These are phyloP conservation scores for Tricholoma flavovirens DNA, from an alignment of 768 basidiomycete genomes.

Conservation along the genomic window DNA sequence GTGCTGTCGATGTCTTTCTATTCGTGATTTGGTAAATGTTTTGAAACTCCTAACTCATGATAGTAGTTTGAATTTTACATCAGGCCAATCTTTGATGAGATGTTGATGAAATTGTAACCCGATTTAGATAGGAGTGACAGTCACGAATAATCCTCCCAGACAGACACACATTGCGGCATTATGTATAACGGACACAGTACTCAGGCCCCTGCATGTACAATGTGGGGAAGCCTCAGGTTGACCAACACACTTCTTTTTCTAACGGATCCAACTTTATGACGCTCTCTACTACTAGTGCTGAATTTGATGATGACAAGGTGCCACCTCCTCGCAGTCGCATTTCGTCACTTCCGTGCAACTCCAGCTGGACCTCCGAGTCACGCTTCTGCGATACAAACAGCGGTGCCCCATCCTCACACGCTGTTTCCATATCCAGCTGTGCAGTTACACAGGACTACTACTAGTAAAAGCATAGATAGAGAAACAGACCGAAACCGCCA, in stretches of 20 bases:
- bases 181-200: not conserved
- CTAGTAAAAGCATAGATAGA: not conserved
- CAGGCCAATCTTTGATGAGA: not conserved
- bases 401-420: too few relatives aligned
- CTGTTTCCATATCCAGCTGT: too few relatives aligned
- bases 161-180: not conserved
- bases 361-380: too few relatives aligned
- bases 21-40: too few relatives aligned
- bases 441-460: not conserved
- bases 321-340: too few relatives aligned
- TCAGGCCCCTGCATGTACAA: not conserved
- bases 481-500: not conserved
- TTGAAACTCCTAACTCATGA: too few relatives aligned
- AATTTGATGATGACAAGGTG: too few relatives aligned
- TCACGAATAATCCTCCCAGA: not conserved
- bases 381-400: too few relatives aligned
- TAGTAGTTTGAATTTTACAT: not conserved
- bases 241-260: not conserved
- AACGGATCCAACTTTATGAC: not conserved
- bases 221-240: slow-evolving; percentile 7
- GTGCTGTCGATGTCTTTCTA: too few relatives aligned
- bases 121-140: not conserved
- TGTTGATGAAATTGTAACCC: not conserved
- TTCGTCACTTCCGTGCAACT: too few relatives aligned
- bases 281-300: not conserved